phyloP scores from a whole-genome alignment of 768 basidiomycete genomes.

The Sporobolomyces pararoseus region DNA sequence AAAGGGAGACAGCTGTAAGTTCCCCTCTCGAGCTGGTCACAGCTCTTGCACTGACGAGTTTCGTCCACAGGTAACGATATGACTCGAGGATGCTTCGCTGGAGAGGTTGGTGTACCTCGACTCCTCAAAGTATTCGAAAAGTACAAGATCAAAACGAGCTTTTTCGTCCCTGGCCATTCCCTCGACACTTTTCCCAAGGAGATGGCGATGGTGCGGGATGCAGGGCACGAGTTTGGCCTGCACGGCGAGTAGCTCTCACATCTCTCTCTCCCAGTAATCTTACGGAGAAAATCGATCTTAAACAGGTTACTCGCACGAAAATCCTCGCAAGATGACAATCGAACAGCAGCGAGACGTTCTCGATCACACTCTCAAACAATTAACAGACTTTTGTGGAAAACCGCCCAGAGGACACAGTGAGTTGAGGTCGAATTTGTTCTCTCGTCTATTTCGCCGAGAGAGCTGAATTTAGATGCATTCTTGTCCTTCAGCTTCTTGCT shows the following conservation, averaged over 20 bases:
- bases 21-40: too few species aligned
- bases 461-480: slow-evolving; percentile 55
- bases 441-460: slow-evolving; percentile 50
- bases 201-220: slow-evolving; percentile 66
- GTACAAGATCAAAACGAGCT: slow-evolving; percentile 55
- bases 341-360: slow-evolving; percentile 70
- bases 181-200: slow-evolving; percentile 70
- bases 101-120: slow-evolving; percentile 67
- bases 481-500: slow-evolving; percentile 68
- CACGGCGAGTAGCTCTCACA: slow-evolving; percentile 42
- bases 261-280: too few species aligned
- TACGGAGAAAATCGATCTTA: too few species aligned
- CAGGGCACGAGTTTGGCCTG: slow-evolving; percentile 63
- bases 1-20: too few species aligned
- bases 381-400: slow-evolving; percentile 61
- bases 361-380: slow-evolving; percentile 40
- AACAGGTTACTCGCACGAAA: slow-evolving; percentile 70
- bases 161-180: slow-evolving; percentile 57
- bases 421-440: slow-evolving; percentile 47
- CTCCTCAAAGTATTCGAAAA: slow-evolving; percentile 69
- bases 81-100: slow-evolving; percentile 69
- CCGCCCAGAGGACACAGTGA: slow-evolving; percentile 52
- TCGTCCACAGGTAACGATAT: too few species aligned
- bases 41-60: too few species aligned
- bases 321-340: slow-evolving; percentile 60